A percentile compares a stretch with the other conserved stretches of the same genome.
phyloP scores from a whole-genome alignment of 257 asterid genomes.

The Eucommia ulmoides region DNA sequence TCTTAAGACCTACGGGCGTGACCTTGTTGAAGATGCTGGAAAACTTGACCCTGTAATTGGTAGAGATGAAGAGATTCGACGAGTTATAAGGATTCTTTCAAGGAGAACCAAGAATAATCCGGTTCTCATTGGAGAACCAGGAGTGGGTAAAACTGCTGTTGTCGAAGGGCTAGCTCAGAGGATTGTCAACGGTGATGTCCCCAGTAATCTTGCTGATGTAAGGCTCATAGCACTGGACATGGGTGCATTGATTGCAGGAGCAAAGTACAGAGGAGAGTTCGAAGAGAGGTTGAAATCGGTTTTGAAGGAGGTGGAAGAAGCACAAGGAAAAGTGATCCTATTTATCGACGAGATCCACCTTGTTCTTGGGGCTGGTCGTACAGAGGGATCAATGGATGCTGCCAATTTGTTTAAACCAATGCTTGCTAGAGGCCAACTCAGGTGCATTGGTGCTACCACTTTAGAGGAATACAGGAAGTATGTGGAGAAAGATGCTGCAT shows the following conservation, averaged over 20 bases:
- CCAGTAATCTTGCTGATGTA: slow-evolving; percentile 60
- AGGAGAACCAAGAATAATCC: slow-evolving; percentile 69
- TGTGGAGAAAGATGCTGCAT: slow-evolving; percentile 72
- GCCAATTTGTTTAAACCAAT: slow-evolving; percentile 65
- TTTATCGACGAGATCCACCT: slow-evolving; percentile 59
- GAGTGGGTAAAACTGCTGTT: slow-evolving; percentile 64
- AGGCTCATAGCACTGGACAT: slow-evolving; percentile 64
- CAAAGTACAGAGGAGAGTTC: slow-evolving; percentile 68
- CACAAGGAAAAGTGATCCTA: slow-evolving; percentile 57
- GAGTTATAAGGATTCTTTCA: slow-evolving; percentile 54
- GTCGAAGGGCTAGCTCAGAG: slow-evolving; percentile 74
- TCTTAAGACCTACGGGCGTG: slow-evolving; percentile 56
- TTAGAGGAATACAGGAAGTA: slow-evolving; percentile 58
- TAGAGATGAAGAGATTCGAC: slow-evolving; percentile 51
- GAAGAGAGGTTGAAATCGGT: slow-evolving; percentile 65
- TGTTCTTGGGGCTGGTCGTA: slow-evolving; percentile 62
- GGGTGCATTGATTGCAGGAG: slow-evolving; percentile 67
- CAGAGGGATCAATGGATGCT: slow-evolving; percentile 71
- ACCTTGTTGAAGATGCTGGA: slow-evolving; percentile 62
- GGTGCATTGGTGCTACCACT: slow-evolving; percentile 67
- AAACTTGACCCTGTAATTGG: slow-evolving; percentile 72
- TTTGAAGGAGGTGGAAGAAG: slow-evolving; percentile 64
- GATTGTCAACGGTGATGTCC: slow-evolving; percentile 47
- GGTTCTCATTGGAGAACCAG: slow-evolving; percentile 62
- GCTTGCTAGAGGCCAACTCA: slow-evolving; percentile 65